These are phyloP conservation scores for Plantago rigida DNA, from an alignment of 305 asterid species.

Conservation along the genomic window DNA sequence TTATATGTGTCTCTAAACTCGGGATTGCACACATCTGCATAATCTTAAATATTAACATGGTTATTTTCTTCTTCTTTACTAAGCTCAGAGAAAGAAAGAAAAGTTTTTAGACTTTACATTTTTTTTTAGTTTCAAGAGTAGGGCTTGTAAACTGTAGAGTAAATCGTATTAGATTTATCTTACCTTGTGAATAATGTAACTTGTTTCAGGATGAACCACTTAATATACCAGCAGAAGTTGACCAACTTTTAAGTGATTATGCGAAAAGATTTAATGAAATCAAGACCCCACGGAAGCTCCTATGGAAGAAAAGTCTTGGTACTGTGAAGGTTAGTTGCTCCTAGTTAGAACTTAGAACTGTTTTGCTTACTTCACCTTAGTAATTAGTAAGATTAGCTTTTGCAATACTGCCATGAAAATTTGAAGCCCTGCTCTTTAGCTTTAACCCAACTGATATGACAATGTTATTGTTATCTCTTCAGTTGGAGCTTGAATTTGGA, in stretches of 20 bases:
- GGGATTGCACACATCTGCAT: not conserved
- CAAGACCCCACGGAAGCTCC: conserved; percentile 90
- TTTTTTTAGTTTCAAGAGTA: no score
- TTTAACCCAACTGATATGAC: conserved; percentile 1
- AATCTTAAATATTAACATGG: not conserved
- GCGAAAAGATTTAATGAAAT: conserved; percentile 72
- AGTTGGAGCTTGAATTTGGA: conserved; percentile 93
- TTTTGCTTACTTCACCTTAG: not conserved
- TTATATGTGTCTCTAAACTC: not conserved
- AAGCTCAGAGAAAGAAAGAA: not conserved
- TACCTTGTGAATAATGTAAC: conserved; percentile 18
- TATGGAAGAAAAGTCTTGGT: conserved; percentile 93
- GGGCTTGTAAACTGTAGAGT: not conserved
- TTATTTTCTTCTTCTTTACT: not conserved
- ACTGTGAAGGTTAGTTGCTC: conserved; percentile 74
- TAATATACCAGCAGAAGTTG: conserved; percentile 64
- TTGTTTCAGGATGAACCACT: conserved; percentile 69
- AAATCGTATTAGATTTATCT: no score
- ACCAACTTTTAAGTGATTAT: conserved; percentile 67
- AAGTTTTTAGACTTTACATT: no score
- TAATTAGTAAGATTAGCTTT: not conserved
- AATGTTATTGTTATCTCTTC: conserved; percentile 26
- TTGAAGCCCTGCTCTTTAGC: conserved; percentile 10
- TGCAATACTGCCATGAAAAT: not conserved
- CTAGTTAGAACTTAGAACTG: not conserved